Percentiles rank a stretch among this genome's conserved stretches.
These are phyloP conservation scores for Dictyostelium purpureum DNA, from an alignment of 78 protist species.

Conservation along the genomic window DNA sequence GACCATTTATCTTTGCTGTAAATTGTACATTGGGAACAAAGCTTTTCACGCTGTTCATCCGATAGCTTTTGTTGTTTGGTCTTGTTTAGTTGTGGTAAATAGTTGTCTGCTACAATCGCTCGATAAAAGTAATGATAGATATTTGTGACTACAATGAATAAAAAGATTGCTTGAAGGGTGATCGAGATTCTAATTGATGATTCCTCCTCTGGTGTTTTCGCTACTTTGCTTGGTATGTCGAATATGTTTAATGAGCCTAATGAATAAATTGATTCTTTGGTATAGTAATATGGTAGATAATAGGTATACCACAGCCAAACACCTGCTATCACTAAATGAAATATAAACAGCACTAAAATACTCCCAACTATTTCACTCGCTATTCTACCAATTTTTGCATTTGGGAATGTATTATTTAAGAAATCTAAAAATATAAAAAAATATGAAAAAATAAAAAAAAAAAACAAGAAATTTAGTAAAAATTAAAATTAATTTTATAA, in stretches of 20 bases:
- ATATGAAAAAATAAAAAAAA: too few relatives aligned
- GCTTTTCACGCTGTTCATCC: background rate
- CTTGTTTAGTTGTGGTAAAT: background rate
- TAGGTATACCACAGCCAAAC: slow-evolving; percentile 37
- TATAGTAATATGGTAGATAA: slow-evolving; percentile 21
- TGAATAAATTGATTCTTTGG: background rate
- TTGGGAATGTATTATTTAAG: slow-evolving; percentile 50
- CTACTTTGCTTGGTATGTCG: background rate
- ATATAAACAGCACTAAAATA: slow-evolving; percentile 34
- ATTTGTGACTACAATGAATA: background rate
- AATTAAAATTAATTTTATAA: too few relatives aligned
- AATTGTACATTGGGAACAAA: background rate
- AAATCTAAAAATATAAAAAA: too few relatives aligned
- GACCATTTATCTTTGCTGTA: background rate
- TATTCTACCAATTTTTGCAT: slow-evolving; percentile 70
- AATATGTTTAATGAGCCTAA: background rate
- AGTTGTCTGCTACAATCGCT: background rate
- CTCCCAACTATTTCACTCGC: slow-evolving; percentile 31
- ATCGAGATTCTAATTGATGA: background rate
- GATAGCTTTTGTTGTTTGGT: background rate
- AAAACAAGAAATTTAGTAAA: too few relatives aligned
- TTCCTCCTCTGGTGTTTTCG: background rate
- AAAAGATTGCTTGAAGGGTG: background rate
- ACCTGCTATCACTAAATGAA: slow-evolving; percentile 3
- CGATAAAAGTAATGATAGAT: slow-evolving; percentile 13